A percentile compares a stretch with the other conserved stretches of the same genome.
phyloP scores from a whole-genome alignment of 129 eudicot genomes.

The Glebionis coronaria region DNA sequence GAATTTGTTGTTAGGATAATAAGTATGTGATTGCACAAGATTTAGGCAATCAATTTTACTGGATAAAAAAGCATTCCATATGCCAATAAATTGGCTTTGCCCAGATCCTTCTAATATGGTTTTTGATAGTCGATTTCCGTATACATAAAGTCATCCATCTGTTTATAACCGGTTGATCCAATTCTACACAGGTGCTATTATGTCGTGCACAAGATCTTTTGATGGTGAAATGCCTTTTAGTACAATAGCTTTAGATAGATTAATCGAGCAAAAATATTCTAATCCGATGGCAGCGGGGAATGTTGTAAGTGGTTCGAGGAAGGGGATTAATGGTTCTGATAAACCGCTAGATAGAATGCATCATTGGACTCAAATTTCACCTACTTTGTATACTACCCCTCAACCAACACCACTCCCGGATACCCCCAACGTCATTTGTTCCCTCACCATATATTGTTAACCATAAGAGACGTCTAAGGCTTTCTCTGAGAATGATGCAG shows the following conservation, averaged over 20 bases:
- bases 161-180: too few relatives aligned
- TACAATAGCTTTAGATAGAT: constrained; percentile 63
- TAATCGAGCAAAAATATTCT: constrained; percentile 53
- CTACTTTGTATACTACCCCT: constrained; percentile 82
- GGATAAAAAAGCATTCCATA: too few relatives aligned
- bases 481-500: constrained; percentile 52
- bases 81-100: too few relatives aligned
- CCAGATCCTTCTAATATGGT: too few relatives aligned
- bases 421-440: constrained; percentile 56
- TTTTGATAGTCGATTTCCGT: too few relatives aligned
- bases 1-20: too few relatives aligned
- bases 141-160: too few relatives aligned
- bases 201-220: constrained; percentile 9
- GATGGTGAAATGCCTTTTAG: constrained; percentile 64
- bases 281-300: constrained; percentile 41
- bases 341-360: constrained; percentile 32
- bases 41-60: too few relatives aligned
- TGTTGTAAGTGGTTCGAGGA: constrained; percentile 22
- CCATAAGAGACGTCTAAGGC: constrained; percentile 83
- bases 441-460: constrained; percentile 81
- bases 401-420: constrained; percentile 59
- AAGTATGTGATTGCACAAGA: too few relatives aligned
- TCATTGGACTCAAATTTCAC: constrained; percentile 59
- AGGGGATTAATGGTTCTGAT: constrained; percentile 30
- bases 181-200: too few relatives aligned